Percentiles rank a stretch among this genome's conserved stretches.
Conservation (phyloP, 1,284 basidiomycete species). For the Moesziomyces parantarcticus region DNA sequence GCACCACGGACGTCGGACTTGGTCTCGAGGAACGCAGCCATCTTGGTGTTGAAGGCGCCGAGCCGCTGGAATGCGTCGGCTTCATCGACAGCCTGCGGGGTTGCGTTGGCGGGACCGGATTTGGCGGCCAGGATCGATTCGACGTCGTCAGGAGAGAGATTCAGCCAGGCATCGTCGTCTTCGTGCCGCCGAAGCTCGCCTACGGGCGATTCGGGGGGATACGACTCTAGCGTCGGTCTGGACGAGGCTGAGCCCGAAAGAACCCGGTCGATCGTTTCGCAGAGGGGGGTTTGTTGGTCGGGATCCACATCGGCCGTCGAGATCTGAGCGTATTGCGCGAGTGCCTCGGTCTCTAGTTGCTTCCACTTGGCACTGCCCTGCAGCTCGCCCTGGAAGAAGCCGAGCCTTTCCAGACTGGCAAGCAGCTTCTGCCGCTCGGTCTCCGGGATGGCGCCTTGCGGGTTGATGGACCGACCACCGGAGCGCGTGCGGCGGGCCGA, state of each 20-base stretch:
- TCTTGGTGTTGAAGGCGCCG: conserved; percentile 49
- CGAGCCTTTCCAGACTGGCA: conserved; percentile 39
- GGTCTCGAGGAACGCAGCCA: conserved; percentile 56
- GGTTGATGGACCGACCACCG: conserved; percentile 3
- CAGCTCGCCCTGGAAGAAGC: conserved; percentile 58
- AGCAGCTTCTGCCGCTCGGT: conserved; percentile 39
- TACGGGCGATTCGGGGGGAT: background rate
- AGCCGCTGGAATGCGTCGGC: conserved; percentile 44
- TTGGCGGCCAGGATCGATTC: conserved; percentile 34
- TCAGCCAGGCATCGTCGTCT: conserved; percentile 58
- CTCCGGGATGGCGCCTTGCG: background rate
- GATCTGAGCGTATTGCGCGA: conserved; percentile 14
- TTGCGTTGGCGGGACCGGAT: background rate
- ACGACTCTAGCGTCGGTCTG: background rate
- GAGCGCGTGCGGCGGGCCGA: conserved; percentile 17
- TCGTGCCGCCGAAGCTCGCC: conserved; percentile 13
- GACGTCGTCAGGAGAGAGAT: conserved; percentile 41
- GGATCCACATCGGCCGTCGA: background rate
- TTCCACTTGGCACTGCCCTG: conserved; percentile 56
- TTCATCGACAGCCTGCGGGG: conserved; percentile 29
- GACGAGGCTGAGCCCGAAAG: background rate
- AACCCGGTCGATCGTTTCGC: conserved; percentile 18
- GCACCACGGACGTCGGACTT: conserved; percentile 59
- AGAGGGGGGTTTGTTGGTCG: conserved; percentile 1
- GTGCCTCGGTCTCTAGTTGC: conserved; percentile 43